Evolutionary conservation across 2,329 filamentous ascomycete genomes (phyloP).

Genomic region (Pseudopithomyces maydicus): DNA sequence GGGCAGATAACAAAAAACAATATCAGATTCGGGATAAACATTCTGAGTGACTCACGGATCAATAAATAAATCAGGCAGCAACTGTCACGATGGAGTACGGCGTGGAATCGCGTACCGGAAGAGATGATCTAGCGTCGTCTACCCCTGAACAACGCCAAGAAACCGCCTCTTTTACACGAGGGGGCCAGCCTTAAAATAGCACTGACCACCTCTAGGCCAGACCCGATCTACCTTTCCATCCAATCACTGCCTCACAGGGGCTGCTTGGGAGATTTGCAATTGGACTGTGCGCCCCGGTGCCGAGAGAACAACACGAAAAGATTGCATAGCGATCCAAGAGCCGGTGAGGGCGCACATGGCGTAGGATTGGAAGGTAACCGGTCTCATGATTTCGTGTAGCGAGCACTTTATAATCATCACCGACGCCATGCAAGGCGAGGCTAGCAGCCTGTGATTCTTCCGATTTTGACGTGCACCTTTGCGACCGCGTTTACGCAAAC

Average conservation of each 20-base stretch:
- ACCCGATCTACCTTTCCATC: background rate
- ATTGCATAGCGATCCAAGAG: background rate
- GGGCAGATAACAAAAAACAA: background rate
- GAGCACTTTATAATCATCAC: slow-evolving; percentile 26
- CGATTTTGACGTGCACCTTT: slow-evolving; percentile 4
- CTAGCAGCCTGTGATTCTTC: slow-evolving; percentile 14
- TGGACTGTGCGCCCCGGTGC: background rate
- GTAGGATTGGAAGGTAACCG: background rate
- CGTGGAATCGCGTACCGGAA: background rate
- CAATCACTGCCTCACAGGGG: background rate
- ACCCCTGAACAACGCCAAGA: slow-evolving; percentile 1
- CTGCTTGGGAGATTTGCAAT: slow-evolving; percentile 6
- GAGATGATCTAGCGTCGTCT: background rate
- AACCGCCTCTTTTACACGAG: slow-evolving; percentile 8
- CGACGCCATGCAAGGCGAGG: slow-evolving; percentile 15
- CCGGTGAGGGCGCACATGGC: slow-evolving; percentile 3
- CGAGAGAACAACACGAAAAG: slow-evolving; percentile 6
- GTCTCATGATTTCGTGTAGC: background rate
- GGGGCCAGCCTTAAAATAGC: slow-evolving; percentile 12
- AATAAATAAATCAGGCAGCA: background rate
- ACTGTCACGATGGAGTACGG: background rate
- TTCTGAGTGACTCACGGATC: background rate
- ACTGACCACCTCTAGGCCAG: background rate
- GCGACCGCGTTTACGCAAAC: slow-evolving; percentile 6
- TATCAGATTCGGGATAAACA: background rate